A percentile compares a stretch with the other conserved stretches of the same genome.
Conservation (phyloP, 257 asterid genomes). For the Perilla frutescens region DNA sequence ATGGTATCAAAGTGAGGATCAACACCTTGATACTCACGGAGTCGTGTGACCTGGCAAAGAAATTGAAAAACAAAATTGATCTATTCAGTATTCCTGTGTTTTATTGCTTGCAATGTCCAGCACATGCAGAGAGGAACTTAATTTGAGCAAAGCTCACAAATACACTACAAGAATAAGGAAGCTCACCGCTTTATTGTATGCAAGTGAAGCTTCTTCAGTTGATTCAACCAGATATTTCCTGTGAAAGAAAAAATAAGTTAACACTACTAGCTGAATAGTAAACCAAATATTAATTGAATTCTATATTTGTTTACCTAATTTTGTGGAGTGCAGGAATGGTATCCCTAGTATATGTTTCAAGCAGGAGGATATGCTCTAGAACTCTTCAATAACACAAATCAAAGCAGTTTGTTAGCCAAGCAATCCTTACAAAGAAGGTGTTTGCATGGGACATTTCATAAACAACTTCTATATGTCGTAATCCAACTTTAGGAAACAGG, state of each 20-base stretch:
- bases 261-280: conserved; percentile 23
- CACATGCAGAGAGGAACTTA: conserved; percentile 7
- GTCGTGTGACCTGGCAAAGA: conserved; percentile 73
- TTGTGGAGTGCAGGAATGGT: conserved; percentile 93
- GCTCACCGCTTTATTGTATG: conserved; percentile 93
- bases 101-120: conserved; percentile 21
- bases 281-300: conserved; percentile 10
- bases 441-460: conserved; percentile 8
- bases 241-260: conserved; percentile 32
- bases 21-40: conserved; percentile 97
- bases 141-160: conserved; percentile 15
- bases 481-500: conserved; percentile 34
- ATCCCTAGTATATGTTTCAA: conserved; percentile 88
- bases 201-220: conserved; percentile 95
- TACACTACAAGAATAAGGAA: conserved; percentile 33
- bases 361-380: conserved; percentile 92
- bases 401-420: conserved; percentile 39
- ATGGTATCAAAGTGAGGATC: conserved; percentile 96
- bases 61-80: conserved; percentile 20
- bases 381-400: conserved; percentile 58
- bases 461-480: conserved; percentile 27
- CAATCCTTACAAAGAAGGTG: conserved; percentile 14
- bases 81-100: conserved; percentile 6
- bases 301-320: conserved; percentile 63
- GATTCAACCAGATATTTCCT: conserved; percentile 94